Base-by-base conservation (phyloP, 176 grass and related monocot genomes). In the Carex scoparia region DNA sequence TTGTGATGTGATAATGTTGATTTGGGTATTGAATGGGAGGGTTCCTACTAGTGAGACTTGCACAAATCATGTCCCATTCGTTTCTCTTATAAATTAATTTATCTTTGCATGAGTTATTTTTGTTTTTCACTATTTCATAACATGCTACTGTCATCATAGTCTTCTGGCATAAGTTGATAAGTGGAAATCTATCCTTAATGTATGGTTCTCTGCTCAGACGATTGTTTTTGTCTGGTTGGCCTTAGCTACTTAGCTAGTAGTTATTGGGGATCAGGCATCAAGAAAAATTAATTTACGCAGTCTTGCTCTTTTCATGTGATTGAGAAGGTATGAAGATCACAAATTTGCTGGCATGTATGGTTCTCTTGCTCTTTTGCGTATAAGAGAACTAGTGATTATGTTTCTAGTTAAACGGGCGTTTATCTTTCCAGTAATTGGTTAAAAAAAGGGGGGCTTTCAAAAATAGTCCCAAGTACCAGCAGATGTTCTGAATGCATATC, bases 11-110 rank as follows among this genome's bases (percentile, higher is more conserved):
- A 65, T 83, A 31, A 83, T 49, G 19, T 83, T 83, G 33, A 23
- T 67, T 83, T 83, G n/a, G 63, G 10, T 65, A 83, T 68, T 83
- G 81, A 69, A 67, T 83, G 58, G 11, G 42, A 63, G 73, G 55
- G 51, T 55, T 78, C 46, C 46, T 57, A 78, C 46, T 78, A 78
- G 73, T 78, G 51, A 56, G 19, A 32, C 15, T 78, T 78, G 73
- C 73, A 78, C 6, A 78, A 10, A 16, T 78, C 28, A 10, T 56
- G 49, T 56, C 51, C 6, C 28, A 78, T 78, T 78, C 16, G 73
- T 78, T 57, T 57, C 73, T 33, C 51, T 33, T 33, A 78, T 32
- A 18, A 78, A 31, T 55, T 78, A 78, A 57, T 78, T 55, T 31
- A 78, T 56, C 73, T 78, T 76, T 78, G 27, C 73, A 78, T 15